Evolutionary conservation across 805 yeast species (phyloP), one percentile per base, ranked within the genome.

Genomic region (Wickerhamomyces strasburgensis): DNA sequence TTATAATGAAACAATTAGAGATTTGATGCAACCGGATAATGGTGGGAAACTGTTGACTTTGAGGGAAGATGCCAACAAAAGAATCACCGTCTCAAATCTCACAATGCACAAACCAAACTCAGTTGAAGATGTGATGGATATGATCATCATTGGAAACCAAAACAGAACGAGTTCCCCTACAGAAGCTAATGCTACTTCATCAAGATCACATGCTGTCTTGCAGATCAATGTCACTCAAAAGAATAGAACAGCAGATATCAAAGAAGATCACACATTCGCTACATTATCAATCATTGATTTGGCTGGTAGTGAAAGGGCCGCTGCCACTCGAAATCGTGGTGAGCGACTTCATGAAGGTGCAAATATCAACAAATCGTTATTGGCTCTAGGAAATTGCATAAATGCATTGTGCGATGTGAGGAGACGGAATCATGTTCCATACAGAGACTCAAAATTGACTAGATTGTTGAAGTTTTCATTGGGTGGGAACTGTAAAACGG

Each of bases 401-500:
- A 88, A 87, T 58, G 96, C 97, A 1, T 65, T 89, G 29, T 85
- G 96, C 61, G 88, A 81, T 47, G 75, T 78, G 5, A 69, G 80
- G 39, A 70, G 73, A 49, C 62, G 75, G 41, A 68, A 73, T 45
- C 96, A 88, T 62, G 75, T 90, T 9, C 98, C 98, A 0, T 90
- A 85, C 58, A 64, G 98, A 49, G 95, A 90, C 57, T 86, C 95
- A 6, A 89, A 89, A 52, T 67, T 90, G 37, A 90, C 98, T 0
- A 64, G 98, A 46, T 65, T 90, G 34, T 69, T 90, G 38, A 87
- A 89, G 56, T 87, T 85, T 54, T 88, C 96, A 0, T 64, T 90
- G 11, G 96, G 96, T 3, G 97, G 97, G 0, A 86, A 87, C 55
- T 90, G 98, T 61, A 83, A 84, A 56, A 90, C 98, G 0, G 89